Base-by-base conservation (phyloP, 768 basidiomycete species). In the Tremella fuciformis region DNA sequence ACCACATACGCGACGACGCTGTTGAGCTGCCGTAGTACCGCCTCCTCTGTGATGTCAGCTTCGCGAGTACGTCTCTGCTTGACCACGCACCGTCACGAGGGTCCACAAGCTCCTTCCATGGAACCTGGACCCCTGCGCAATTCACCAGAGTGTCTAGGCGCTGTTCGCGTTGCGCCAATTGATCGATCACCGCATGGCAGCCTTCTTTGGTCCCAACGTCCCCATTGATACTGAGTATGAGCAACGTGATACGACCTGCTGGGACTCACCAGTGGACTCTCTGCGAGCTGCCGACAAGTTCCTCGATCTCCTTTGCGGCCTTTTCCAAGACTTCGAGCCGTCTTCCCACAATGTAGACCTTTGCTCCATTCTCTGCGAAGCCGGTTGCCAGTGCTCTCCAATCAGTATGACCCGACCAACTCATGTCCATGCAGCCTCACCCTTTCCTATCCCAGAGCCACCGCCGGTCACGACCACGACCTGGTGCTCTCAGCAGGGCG, bases 351-450 rank as follows among this genome's bases (percentile, higher is more conserved):
- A 75, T 75, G 57, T 67, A 66, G 8, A 75, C 73, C 41, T 58
- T 69, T 13, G 71, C 67, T 18, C 66, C 65, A 38, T 73, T 71
- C 6, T 51, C 55, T 1, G 60, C 62, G 52, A 73, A 69, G 0
- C 59, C 65, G 1, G 59, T 61, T 11, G 69, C 60, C n/a, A 70
- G 62, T 26, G 66, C 59, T 48, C 44, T 22, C 13, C 22, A 52
- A 25, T 8, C 22, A 65, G 26, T 59, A 44, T 56, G 25, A 29
- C 11, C 34, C 3, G n/a, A 25, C 24, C 22, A 25, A 3, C 18
- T 24, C n/a, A 42, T 13, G 16, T 21, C 19, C 11, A 18, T 22
- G 3, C 29, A 39, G 29, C 18, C 80, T 81, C 81, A 82, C 44
- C 60, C 19, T 63, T 47, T 8, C 70, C 70, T 18, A 72, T 80